Evolutionary conservation across 345 rosid species (phyloP).

Genomic region (Boechera divaricarpa): DNA sequence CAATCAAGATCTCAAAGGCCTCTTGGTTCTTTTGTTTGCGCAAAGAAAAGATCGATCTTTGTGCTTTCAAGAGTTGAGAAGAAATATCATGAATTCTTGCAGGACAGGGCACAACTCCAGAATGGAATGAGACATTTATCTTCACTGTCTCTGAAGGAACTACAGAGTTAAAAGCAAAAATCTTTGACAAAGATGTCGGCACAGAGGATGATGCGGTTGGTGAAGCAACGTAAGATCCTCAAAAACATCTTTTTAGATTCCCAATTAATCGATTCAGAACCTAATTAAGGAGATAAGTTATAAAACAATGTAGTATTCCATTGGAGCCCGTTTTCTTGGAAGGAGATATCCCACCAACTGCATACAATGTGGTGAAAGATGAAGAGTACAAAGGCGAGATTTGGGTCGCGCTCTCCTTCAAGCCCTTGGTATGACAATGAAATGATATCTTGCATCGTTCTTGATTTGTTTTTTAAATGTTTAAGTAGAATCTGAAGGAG

Average conservation of each 20-base stretch:
- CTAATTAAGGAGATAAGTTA: constrained; percentile 1
- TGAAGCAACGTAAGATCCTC: constrained; percentile 65
- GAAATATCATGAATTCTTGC: constrained; percentile 19
- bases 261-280: not conserved
- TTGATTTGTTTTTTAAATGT: constrained; percentile 13
- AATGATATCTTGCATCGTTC: not conserved
- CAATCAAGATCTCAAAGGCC: constrained; percentile 18
- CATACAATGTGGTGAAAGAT: constrained; percentile 80
- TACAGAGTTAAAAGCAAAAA: constrained; percentile 56
- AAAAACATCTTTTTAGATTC: not conserved
- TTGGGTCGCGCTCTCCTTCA: constrained; percentile 66
- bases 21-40: not conserved
- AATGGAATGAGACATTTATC: constrained; percentile 83
- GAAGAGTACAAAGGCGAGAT: constrained; percentile 69
- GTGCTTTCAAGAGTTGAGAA: constrained; percentile 18
- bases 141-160: constrained; percentile 63
- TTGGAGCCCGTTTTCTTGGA: constrained; percentile 64
- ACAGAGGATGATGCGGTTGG: constrained; percentile 70
- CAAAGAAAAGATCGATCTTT: constrained; percentile 15
- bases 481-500: not conserved
- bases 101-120: constrained; percentile 70
- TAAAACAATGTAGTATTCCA: constrained; percentile 56
- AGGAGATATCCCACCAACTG: constrained; percentile 59
- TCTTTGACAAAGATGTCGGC: constrained; percentile 71
- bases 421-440: constrained; percentile 56